Conservation (phyloP, 768 basidiomycete species). For the Tricholoma saponaceum region DNA sequence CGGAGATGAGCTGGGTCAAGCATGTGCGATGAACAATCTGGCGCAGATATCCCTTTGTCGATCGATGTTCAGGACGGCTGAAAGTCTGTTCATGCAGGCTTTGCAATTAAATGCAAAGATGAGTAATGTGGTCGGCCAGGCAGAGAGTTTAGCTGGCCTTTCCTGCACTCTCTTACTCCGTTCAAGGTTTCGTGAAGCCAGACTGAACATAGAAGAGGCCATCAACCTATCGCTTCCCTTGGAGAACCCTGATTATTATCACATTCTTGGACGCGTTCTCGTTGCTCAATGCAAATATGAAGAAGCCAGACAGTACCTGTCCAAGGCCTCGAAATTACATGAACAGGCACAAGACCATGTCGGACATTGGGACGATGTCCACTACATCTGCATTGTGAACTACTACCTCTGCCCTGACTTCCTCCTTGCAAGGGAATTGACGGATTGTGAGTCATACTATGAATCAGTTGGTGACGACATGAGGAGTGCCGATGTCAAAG, state of each 20-base stretch:
- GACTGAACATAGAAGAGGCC: conserved; percentile 15
- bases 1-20: conserved; percentile 17
- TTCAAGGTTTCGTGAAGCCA: conserved; percentile 21
- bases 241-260: conserved; percentile 21
- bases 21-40: conserved; percentile 20
- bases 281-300: conserved; percentile 16
- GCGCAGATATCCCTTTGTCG: conserved; percentile 15
- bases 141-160: conserved; percentile 20
- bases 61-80: conserved; percentile 17
- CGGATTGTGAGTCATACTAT: background rate
- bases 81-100: conserved; percentile 10
- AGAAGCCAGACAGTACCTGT: conserved; percentile 11
- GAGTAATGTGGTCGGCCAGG: conserved; percentile 17
- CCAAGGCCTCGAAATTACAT: conserved; percentile 13
- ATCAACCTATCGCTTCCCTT: conserved; percentile 17
- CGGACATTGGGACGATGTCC: conserved; percentile 17
- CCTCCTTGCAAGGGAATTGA: background rate
- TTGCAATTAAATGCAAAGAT: conserved; percentile 9
- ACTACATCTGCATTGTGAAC: conserved; percentile 11
- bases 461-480: background rate
- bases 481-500: background rate
- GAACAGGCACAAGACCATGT: conserved; percentile 10
- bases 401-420: conserved; percentile 1
- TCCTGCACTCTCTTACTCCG: conserved; percentile 17
- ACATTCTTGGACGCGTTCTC: conserved; percentile 19